Conservation (phyloP, 2,329 filamentous ascomycete genomes). For the Lecanicillium sp. region DNA sequence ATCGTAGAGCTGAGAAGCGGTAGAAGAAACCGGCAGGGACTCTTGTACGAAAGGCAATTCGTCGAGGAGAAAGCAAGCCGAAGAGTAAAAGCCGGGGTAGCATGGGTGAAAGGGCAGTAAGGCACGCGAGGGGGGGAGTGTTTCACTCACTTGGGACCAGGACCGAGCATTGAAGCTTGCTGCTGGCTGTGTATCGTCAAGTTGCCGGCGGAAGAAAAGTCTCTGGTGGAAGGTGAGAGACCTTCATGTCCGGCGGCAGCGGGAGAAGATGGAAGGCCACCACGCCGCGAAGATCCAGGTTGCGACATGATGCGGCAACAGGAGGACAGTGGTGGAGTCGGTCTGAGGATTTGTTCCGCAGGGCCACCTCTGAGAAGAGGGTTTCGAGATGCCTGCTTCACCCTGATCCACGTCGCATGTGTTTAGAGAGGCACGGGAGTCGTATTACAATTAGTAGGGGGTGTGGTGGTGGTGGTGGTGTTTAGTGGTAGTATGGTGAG, state of each 20-base stretch:
- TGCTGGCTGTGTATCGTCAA: background rate
- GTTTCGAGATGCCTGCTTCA: conserved; percentile 33
- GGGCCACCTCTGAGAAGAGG: conserved; percentile 10
- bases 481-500: conserved; percentile 1
- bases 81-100: too few relatives aligned
- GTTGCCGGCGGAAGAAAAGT: background rate
- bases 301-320: conserved; percentile 8
- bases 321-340: conserved; percentile 4
- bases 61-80: too few relatives aligned
- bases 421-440: too few relatives aligned
- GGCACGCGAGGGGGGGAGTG: too few relatives aligned
- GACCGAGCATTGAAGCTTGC: background rate
- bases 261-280: background rate
- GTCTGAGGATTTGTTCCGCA: conserved; percentile 1
- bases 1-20: too few relatives aligned
- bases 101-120: too few relatives aligned
- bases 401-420: conserved; percentile 41
- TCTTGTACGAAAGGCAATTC: too few relatives aligned
- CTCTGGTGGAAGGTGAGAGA: background rate
- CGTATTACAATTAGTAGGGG: conserved; percentile 13
- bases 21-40: too few relatives aligned
- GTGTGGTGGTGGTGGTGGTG: conserved; percentile 3
- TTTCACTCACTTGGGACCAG: conserved; percentile 5
- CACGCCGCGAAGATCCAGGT: conserved; percentile 1
- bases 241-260: background rate